Conservation (phyloP, 2,329 filamentous ascomycete genomes). For the Apiospora phragmitis region DNA sequence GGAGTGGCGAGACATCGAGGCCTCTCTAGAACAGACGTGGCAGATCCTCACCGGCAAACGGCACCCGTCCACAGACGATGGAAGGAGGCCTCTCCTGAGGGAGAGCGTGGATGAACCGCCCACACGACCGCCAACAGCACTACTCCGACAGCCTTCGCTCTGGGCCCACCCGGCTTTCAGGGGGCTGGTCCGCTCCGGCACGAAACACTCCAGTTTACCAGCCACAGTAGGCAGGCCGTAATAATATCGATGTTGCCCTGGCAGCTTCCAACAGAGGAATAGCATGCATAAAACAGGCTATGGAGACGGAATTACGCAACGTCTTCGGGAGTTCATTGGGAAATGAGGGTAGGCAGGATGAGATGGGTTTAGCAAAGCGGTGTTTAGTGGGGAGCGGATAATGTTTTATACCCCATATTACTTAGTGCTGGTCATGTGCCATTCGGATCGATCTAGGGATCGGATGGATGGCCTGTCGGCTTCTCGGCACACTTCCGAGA, state of each 20-base stretch:
- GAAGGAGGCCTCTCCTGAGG: not conserved
- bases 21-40: constrained; percentile 10
- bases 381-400: not conserved
- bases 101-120: not conserved
- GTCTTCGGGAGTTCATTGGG: not conserved
- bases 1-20: constrained; percentile 11
- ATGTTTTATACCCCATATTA: constrained; percentile 1
- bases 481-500: not conserved
- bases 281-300: not conserved
- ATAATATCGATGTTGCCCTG: not conserved
- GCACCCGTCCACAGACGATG: not conserved
- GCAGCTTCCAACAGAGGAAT: not conserved
- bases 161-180: constrained; percentile 6
- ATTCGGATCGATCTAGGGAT: not conserved
- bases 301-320: not conserved
- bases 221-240: not conserved
- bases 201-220: constrained; percentile 2
- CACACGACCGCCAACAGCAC: not conserved
- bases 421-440: not conserved
- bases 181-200: not conserved
- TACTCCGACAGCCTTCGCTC: not conserved
- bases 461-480: not conserved
- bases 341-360: not conserved
- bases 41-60: constrained; percentile 7
- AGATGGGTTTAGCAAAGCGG: not conserved